A percentile compares a stretch with the other conserved stretches of the same genome.
phyloP scores from a whole-genome alignment of 257 asterid species.

The Ballota nigra region DNA sequence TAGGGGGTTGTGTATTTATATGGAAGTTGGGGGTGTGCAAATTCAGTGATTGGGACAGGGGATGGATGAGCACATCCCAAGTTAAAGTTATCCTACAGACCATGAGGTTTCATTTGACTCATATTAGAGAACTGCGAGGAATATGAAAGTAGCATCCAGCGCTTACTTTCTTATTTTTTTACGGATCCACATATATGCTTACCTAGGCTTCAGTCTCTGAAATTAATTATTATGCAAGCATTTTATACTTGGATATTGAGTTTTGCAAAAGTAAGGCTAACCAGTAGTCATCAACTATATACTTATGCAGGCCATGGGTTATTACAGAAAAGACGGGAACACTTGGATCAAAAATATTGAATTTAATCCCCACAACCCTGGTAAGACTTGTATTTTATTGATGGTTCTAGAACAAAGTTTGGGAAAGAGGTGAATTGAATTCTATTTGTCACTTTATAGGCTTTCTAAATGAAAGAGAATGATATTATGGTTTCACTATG shows the following conservation, averaged over 20 bases:
- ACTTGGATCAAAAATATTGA: constrained; percentile 11
- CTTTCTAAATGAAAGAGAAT: neutral
- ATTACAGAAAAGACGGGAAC: constrained; percentile 12
- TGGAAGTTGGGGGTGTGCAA: no score
- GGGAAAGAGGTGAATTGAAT: neutral
- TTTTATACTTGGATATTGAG: neutral
- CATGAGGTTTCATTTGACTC: neutral
- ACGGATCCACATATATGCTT: constrained; percentile 3
- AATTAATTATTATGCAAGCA: neutral
- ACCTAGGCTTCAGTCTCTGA: neutral
- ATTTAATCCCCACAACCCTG: constrained; percentile 12
- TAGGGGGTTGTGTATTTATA: no score
- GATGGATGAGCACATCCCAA: no score
- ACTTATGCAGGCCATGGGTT: constrained; percentile 52
- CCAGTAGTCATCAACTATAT: neutral
- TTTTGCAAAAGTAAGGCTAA: constrained; percentile 3
- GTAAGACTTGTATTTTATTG: constrained; percentile 16
- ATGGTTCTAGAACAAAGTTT: neutral
- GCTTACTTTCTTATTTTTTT: neutral
- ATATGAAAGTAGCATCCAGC: neutral
- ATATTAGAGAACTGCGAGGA: neutral
- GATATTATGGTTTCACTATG: neutral
- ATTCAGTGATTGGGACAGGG: no score
- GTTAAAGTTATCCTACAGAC: no score
- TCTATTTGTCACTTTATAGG: neutral